Evolutionary conservation across 2,329 filamentous ascomycete species (phyloP), one percentile per base, ranked within the genome.

Genomic region (Sporothrix dimorphospora): DNA sequence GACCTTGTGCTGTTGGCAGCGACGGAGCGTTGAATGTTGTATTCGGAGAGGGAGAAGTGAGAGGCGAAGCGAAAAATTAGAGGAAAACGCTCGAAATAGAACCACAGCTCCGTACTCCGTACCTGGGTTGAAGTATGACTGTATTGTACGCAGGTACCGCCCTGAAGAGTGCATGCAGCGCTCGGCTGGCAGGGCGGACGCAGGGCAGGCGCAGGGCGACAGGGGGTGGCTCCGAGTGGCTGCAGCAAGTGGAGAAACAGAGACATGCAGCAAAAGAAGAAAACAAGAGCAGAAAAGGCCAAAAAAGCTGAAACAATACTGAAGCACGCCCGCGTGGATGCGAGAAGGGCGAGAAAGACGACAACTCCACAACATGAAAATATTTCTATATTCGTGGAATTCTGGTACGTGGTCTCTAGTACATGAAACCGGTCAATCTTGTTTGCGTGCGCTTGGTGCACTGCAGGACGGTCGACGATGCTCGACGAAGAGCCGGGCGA

Each of bases 211-310:
- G 59, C 59, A 65, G 59, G 59, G 11, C 38, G 59, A 65, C 59
- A 65, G 59, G 59, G 59, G 59, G 5, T 27, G 38, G 59, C 59
- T 45, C 38, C 57, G 57, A 42, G 34, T 63, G 57, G 57, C 24
- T 63, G 57, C 57, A 42, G 57, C 7, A 12, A 24, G 34, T 42
- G 34, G 34, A 7, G 34, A 21, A 19, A 6, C 8, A 12, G 16
- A 40, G 16, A 16, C 30, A 19, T 5, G 0, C 34, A 40, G 19
- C 34, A 40, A 8, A 40, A 34, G 16, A 21, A 21, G 21, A 6
- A 21, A 38, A 9, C 55, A 5, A 24, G n/a, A 61, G 19, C 8
- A 40, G 3, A 30, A 27, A 42, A 42, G 11, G 16, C 16, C 19
- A 38, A 12, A 24, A 12, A 34, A 63, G 59, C 21, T 65, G 59